Evolutionary conservation across 306 rosid species (phyloP).

Genomic region (Prunus salicina): DNA sequence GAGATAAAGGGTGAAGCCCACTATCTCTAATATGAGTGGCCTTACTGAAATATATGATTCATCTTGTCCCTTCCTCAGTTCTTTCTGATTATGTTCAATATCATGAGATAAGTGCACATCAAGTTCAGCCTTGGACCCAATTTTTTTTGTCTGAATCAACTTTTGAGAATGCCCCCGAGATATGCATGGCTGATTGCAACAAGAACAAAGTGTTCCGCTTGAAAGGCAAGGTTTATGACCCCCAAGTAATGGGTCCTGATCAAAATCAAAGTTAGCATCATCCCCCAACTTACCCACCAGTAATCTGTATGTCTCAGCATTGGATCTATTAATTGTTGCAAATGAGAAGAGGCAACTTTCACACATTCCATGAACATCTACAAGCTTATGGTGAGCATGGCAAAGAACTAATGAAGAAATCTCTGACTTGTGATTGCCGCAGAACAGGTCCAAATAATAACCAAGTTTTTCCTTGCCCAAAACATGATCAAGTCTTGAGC

Average conservation of each 20-base stretch:
- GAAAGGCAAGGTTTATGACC: conserved; percentile 15
- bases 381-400: conserved; percentile 69
- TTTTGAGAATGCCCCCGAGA: conserved; percentile 28
- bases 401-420: conserved; percentile 73
- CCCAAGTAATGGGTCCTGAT: conserved; percentile 49
- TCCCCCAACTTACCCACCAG: conserved; percentile 63
- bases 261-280: conserved; percentile 36
- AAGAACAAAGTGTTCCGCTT: conserved; percentile 43
- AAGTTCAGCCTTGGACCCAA: conserved; percentile 42
- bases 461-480: conserved; percentile 58
- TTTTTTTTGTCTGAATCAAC: conserved; percentile 36
- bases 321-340: conserved; percentile 51
- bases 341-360: conserved; percentile 71
- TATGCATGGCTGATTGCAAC: conserved; percentile 55
- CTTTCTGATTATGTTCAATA: conserved; percentile 25
- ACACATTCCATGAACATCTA: conserved; percentile 70
- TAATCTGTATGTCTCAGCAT: conserved; percentile 53
- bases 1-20: conserved; percentile 55
- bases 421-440: conserved; percentile 65
- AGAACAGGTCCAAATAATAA: conserved; percentile 64
- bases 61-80: conserved; percentile 19
- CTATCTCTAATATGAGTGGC: conserved; percentile 29
- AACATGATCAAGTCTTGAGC: conserved; percentile 94
- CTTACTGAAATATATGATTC: conserved; percentile 33
- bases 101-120: conserved; percentile 35